phyloP scores from a whole-genome alignment of 176 grass and related monocot species.

The Puccinellia tenuiflora region DNA sequence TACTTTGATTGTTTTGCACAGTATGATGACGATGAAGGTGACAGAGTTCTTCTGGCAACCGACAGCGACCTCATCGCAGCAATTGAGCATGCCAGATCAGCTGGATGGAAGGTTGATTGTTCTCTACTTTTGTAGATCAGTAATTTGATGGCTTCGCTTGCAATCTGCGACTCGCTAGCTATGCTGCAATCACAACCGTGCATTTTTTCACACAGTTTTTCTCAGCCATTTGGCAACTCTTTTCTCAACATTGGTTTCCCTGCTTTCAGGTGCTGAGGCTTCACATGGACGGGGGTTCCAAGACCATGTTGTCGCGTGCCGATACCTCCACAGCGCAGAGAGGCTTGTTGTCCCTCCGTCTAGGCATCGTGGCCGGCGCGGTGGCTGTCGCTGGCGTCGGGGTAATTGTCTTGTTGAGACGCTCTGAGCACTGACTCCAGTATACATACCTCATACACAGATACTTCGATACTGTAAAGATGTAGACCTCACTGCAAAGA shows the following conservation, averaged over 20 bases:
- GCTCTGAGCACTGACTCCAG: slow-evolving; percentile 22
- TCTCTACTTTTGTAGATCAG: not conserved
- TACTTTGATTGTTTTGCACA: not conserved
- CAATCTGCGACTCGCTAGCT: not conserved
- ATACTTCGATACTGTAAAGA: not conserved
- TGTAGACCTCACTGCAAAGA: not conserved
- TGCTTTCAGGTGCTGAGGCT: slow-evolving; percentile 54
- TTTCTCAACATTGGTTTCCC: no score
- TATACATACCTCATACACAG: not conserved
- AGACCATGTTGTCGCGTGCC: not conserved
- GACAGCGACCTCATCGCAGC: slow-evolving; percentile 52
- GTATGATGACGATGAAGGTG: slow-evolving; percentile 87
- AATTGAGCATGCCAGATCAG: slow-evolving; percentile 59
- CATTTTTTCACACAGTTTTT: not conserved
- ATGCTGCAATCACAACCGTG: not conserved
- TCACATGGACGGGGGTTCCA: slow-evolving; percentile 41
- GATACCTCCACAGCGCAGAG: not conserved
- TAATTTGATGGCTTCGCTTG: not conserved
- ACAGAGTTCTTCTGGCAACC: slow-evolving; percentile 57
- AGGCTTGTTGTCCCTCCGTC: slow-evolving; percentile 3
- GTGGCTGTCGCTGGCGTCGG: slow-evolving; percentile 32
- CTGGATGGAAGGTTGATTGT: slow-evolving; percentile 51
- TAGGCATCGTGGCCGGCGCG: slow-evolving; percentile 25
- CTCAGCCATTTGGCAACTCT: no score
- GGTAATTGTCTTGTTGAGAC: slow-evolving; percentile 47